Percentiles rank a stretch among this genome's conserved stretches.
phyloP scores from a whole-genome alignment of 2,329 filamentous ascomycete genomes.

The Aurifilum marmelostoma region DNA sequence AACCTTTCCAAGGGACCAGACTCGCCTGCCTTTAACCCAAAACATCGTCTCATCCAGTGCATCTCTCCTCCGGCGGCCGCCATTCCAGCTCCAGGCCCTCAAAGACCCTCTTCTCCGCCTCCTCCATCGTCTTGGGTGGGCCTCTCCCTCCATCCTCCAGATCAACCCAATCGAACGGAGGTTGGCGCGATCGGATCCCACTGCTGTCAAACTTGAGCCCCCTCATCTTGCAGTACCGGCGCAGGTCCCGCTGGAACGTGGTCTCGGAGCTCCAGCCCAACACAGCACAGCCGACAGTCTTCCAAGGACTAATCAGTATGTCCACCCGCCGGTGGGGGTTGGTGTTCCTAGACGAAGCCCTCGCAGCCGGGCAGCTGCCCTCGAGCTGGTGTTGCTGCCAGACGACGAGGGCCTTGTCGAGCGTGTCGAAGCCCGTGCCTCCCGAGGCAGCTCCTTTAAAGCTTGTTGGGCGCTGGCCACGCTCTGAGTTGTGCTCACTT shows the following conservation, averaged over 20 bases:
- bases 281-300: conserved; percentile 84
- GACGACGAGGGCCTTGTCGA: conserved; percentile 91
- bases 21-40: neutral
- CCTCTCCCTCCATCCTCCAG: conserved; percentile 60
- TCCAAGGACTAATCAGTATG: conserved; percentile 89
- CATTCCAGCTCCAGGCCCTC: conserved; percentile 72
- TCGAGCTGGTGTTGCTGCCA: conserved; percentile 74
- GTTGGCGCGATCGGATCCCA: conserved; percentile 69
- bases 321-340: conserved; percentile 85
- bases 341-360: conserved; percentile 59
- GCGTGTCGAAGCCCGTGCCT: conserved; percentile 75
- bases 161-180: conserved; percentile 64
- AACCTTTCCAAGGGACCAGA: too few species aligned
- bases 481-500: conserved; percentile 69
- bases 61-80: conserved; percentile 68
- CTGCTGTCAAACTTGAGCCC: conserved; percentile 90
- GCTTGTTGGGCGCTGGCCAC: conserved; percentile 64
- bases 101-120: conserved; percentile 82
- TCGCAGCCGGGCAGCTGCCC: conserved; percentile 36
- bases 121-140: conserved; percentile 64
- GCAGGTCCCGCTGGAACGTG: conserved; percentile 85
- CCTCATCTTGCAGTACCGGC: conserved; percentile 75
- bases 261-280: conserved; percentile 87
- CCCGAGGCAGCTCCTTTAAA: conserved; percentile 49
- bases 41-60: conserved; percentile 59